Conservation (phyloP, 352 stramenopile genomes). For the Achlya hypogyna region DNA sequence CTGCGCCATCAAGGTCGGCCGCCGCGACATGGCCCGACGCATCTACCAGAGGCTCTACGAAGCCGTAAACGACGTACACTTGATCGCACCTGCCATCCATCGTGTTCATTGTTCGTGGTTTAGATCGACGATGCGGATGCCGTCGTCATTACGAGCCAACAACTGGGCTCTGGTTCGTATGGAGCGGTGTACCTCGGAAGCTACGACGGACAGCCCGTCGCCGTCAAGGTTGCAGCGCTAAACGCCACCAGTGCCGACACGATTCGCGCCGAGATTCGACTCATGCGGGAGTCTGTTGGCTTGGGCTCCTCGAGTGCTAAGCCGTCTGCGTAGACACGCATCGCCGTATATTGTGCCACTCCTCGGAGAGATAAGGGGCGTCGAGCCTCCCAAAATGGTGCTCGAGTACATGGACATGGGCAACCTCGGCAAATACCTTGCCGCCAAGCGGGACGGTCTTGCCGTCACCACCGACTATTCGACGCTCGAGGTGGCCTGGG, state of each 20-base stretch:
- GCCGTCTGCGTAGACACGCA: neutral
- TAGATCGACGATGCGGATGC: no score
- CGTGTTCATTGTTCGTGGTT: no score
- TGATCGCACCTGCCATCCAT: no score
- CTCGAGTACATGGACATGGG: conserved; percentile 5
- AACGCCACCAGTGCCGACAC: neutral
- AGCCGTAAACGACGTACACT: no score
- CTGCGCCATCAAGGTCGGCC: no score
- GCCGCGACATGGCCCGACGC: no score
- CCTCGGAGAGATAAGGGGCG: neutral
- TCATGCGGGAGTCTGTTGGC: no score
- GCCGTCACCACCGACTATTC: neutral
- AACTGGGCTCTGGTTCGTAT: no score
- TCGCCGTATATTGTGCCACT: neutral
- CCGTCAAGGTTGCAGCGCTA: neutral
- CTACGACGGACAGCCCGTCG: neutral
- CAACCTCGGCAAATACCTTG: neutral
- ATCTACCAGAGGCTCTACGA: no score
- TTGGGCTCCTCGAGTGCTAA: neutral
- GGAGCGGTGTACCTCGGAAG: no score
- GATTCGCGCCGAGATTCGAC: no score
- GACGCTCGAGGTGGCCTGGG: neutral
- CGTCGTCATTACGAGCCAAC: no score
- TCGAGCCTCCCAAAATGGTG: neutral
- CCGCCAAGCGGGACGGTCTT: neutral